These are phyloP conservation scores for Takashimella tepidaria DNA, from an alignment of 1,284 basidiomycete species.

Conservation along the genomic window DNA sequence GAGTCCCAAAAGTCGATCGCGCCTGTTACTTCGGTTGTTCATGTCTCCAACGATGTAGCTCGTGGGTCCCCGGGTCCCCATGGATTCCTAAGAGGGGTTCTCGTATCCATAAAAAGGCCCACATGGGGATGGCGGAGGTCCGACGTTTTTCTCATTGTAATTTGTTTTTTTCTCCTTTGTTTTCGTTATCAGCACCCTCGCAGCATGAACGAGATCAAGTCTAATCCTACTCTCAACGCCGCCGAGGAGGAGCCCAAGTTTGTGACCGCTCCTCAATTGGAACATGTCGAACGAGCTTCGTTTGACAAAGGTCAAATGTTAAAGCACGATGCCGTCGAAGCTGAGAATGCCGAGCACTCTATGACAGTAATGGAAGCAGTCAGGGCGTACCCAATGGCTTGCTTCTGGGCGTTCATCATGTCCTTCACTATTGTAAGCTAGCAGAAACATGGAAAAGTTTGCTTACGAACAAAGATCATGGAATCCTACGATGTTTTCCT, in stretches of 20 bases:
- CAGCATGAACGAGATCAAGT: neutral
- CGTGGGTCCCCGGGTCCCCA: neutral
- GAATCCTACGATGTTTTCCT: constrained; percentile 35
- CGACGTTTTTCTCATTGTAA: no score
- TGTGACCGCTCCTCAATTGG: neutral
- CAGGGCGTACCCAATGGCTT: constrained; percentile 27
- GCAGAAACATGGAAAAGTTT: neutral
- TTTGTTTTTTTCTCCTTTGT: no score
- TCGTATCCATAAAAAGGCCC: neutral
- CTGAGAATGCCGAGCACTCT: constrained; percentile 15
- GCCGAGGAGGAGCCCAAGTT: neutral
- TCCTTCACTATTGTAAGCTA: constrained; percentile 24
- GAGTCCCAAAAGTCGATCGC: neutral
- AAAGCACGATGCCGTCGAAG: constrained; percentile 11
- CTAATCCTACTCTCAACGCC: no score
- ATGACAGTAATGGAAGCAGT: constrained; percentile 25
- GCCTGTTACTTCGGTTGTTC: neutral
- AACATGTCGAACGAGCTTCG: neutral
- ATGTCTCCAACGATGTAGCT: neutral
- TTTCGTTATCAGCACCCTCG: neutral
- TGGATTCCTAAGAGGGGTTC: neutral
- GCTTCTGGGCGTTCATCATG: constrained; percentile 31
- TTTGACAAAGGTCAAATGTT: neutral
- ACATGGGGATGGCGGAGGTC: no score
- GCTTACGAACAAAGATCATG: constrained; percentile 22